phyloP scores from a whole-genome alignment of 805 yeast genomes.

The Wickerhamiella brachini region DNA sequence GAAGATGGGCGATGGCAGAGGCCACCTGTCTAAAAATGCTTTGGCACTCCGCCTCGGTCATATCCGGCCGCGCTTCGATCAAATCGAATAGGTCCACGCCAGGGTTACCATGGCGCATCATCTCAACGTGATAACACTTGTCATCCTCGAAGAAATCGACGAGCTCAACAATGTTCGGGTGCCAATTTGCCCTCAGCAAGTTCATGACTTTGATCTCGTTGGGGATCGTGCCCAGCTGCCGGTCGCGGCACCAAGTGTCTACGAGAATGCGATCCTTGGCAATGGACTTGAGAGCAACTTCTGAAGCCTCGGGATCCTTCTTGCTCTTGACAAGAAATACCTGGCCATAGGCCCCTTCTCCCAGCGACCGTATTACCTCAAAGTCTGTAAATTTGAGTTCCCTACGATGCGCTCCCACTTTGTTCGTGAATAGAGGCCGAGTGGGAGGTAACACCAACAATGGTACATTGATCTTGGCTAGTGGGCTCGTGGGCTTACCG shows the following conservation, averaged over 20 bases:
- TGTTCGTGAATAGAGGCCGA: constrained; percentile 15
- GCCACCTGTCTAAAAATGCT: constrained; percentile 68
- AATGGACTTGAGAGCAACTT: constrained; percentile 68
- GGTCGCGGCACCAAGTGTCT: constrained; percentile 94
- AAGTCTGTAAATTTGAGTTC: constrained; percentile 63
- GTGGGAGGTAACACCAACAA: not conserved
- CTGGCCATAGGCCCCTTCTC: constrained; percentile 95
- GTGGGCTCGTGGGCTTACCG: not conserved
- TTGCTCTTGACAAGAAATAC: constrained; percentile 57
- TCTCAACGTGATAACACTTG: constrained; percentile 77
- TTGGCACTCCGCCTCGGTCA: constrained; percentile 68
- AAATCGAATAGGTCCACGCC: constrained; percentile 88
- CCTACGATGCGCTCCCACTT: constrained; percentile 55
- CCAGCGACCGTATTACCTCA: constrained; percentile 59
- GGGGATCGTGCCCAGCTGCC: constrained; percentile 83
- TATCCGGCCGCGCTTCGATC: constrained; percentile 70
- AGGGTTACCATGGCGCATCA: constrained; percentile 80
- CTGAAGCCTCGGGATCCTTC: constrained; percentile 45
- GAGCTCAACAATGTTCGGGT: constrained; percentile 73
- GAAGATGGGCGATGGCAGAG: constrained; percentile 69
- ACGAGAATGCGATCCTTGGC: constrained; percentile 86
- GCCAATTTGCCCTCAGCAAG: constrained; percentile 52
- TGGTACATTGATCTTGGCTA: constrained; percentile 5
- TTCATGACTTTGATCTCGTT: constrained; percentile 93
- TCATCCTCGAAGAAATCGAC: constrained; percentile 90